These are phyloP conservation scores for Xylariales sp. DNA, from an alignment of 2,329 filamentous ascomycete species.

Conservation along the genomic window DNA sequence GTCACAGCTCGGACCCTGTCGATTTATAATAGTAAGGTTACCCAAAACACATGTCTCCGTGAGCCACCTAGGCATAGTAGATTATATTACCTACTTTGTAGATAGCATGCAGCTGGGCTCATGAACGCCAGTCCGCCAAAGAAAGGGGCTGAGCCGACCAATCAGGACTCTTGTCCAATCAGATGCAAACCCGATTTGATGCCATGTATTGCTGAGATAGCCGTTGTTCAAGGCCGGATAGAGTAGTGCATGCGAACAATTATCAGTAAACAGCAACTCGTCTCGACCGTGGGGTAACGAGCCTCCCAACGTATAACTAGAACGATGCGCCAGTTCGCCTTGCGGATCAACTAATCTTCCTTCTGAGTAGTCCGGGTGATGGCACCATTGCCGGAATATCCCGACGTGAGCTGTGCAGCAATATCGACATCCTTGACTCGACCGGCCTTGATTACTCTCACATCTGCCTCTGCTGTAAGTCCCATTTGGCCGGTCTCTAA, in stretches of 20 bases:
- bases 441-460: constrained; percentile 21
- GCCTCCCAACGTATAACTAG: constrained; percentile 12
- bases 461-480: constrained; percentile 13
- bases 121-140: constrained; percentile 20
- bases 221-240: constrained; percentile 19
- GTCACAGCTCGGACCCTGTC: constrained; percentile 12
- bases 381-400: constrained; percentile 35
- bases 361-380: constrained; percentile 49
- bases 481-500: constrained; percentile 5
- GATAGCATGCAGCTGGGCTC: constrained; percentile 16
- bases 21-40: too few relatives aligned
- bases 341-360: constrained; percentile 48
- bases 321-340: constrained; percentile 29
- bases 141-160: constrained; percentile 19
- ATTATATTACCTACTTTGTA: too few relatives aligned
- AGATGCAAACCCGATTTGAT: constrained; percentile 17
- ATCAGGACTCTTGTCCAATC: constrained; percentile 22
- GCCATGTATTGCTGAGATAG: constrained; percentile 21
- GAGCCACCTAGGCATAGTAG: too few relatives aligned
- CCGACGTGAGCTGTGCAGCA: constrained; percentile 20
- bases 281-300: too few relatives aligned
- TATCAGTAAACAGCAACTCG: neutral
- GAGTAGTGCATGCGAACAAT: constrained; percentile 14
- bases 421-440: constrained; percentile 21
- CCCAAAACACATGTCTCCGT: too few relatives aligned